phyloP scores from a whole-genome alignment of 192 early-diverging fungal species.

The Borealophlyctis nickersoniae region DNA sequence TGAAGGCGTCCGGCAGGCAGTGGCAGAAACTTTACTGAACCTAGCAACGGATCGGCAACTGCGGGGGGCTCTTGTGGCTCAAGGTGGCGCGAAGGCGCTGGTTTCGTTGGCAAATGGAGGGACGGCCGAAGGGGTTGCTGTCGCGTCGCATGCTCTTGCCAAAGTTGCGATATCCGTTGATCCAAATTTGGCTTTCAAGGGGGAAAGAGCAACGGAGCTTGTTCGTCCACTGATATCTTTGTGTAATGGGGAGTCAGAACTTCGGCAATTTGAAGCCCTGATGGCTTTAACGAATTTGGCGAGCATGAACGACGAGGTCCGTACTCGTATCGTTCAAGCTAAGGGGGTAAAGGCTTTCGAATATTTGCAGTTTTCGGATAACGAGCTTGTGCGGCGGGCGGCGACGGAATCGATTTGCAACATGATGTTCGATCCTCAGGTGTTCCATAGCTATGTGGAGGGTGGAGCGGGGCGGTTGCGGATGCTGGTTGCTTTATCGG shows the following conservation, averaged over 20 bases:
- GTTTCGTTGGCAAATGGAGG: slow-evolving; percentile 46
- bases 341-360: slow-evolving; percentile 72
- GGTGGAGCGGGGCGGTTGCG: slow-evolving; percentile 49
- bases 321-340: slow-evolving; percentile 53
- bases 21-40: slow-evolving; percentile 66
- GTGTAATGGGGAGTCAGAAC: slow-evolving; percentile 50
- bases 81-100: slow-evolving; percentile 69
- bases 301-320: slow-evolving; percentile 66
- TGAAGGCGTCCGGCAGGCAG: slow-evolving; percentile 55
- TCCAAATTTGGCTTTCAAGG: slow-evolving; percentile 81
- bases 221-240: slow-evolving; percentile 69
- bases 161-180: slow-evolving; percentile 91
- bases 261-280: slow-evolving; percentile 84
- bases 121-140: slow-evolving; percentile 27
- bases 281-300: slow-evolving; percentile 93
- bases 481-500: slow-evolving; percentile 79
- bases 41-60: slow-evolving; percentile 65
- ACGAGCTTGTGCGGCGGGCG: slow-evolving; percentile 75
- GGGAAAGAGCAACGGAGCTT: slow-evolving; percentile 61
- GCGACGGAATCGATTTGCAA: slow-evolving; percentile 92
- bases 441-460: slow-evolving; percentile 75
- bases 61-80: slow-evolving; percentile 79
- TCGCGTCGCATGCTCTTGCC: slow-evolving; percentile 80
- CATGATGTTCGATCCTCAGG: slow-evolving; percentile 77
- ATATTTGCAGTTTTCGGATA: slow-evolving; percentile 74